Evolutionary conservation across 306 rosid genomes (phyloP).

Genomic region (Senna siamea): DNA sequence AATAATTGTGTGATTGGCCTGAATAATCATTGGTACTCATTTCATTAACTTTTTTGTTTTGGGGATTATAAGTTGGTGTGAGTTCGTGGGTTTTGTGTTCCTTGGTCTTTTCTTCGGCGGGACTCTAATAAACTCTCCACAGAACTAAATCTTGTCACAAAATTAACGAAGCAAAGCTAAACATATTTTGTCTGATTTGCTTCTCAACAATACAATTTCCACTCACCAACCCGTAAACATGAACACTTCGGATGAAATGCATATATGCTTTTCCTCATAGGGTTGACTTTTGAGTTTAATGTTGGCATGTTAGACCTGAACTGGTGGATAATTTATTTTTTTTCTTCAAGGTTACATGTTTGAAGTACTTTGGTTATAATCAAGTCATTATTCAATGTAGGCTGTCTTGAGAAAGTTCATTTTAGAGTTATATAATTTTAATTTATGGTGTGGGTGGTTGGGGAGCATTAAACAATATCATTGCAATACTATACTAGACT

Average conservation of each 20-base stretch:
- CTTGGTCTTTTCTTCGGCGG: background rate
- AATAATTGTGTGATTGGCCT: conserved; percentile 11
- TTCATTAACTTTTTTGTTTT: background rate
- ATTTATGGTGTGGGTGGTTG: background rate
- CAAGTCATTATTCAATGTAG: background rate
- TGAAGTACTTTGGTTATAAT: no score
- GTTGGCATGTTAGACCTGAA: conserved; percentile 28
- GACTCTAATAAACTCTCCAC: background rate
- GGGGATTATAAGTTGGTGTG: background rate
- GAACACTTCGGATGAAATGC: background rate
- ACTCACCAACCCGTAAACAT: background rate
- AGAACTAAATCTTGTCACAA: background rate
- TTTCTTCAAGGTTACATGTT: background rate
- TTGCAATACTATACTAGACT: background rate
- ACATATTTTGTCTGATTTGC: conserved; percentile 29
- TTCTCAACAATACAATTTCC: background rate
- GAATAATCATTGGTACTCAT: conserved; percentile 24
- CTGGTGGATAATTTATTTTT: conserved; percentile 10
- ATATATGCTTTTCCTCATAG: no score
- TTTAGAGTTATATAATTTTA: conserved; percentile 9
- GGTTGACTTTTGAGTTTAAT: no score
- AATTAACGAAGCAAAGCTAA: background rate
- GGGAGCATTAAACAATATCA: conserved; percentile 14
- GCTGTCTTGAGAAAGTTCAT: background rate
- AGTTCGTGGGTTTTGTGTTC: conserved; percentile 32